These are phyloP conservation scores for Arctium minus DNA, from an alignment of 129 eudicot genomes.

Conservation along the genomic window DNA sequence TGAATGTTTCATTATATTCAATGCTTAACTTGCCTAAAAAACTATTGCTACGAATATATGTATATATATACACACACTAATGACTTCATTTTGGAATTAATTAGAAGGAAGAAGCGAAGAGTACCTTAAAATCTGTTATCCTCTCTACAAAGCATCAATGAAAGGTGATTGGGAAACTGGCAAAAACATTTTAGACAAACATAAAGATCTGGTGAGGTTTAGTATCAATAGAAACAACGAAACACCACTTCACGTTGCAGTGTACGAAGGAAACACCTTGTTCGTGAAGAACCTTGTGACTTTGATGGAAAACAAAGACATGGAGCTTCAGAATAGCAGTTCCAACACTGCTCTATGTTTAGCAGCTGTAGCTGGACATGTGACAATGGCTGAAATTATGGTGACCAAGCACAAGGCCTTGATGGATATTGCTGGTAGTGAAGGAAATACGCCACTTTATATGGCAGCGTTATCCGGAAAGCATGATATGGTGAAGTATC, in stretches of 20 bases:
- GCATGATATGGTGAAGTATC: slow-evolving; percentile 25
- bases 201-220: slow-evolving; percentile 3
- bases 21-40: no score
- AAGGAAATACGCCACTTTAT: slow-evolving; percentile 1
- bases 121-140: background rate
- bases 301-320: slow-evolving; percentile 18
- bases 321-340: slow-evolving; percentile 10
- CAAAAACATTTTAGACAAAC: background rate
- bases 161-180: slow-evolving; percentile 31
- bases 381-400: slow-evolving; percentile 9
- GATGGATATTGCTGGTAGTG: background rate
- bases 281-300: slow-evolving; percentile 29
- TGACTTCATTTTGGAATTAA: background rate
- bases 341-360: slow-evolving; percentile 23
- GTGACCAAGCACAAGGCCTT: background rate
- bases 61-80: no score
- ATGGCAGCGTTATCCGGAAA: slow-evolving; percentile 31
- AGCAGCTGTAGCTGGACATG: slow-evolving; percentile 29
- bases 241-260: slow-evolving; percentile 40
- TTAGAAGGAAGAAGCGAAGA: background rate
- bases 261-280: slow-evolving; percentile 11
- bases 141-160: slow-evolving; percentile 22
- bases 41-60: no score
- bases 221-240: slow-evolving; percentile 24
- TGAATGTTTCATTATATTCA: no score